A percentile compares a stretch with the other conserved stretches of the same genome.
These are phyloP conservation scores for Fusarium denticulatum DNA, from an alignment of 2,329 filamentous ascomycete species.

Conservation along the genomic window DNA sequence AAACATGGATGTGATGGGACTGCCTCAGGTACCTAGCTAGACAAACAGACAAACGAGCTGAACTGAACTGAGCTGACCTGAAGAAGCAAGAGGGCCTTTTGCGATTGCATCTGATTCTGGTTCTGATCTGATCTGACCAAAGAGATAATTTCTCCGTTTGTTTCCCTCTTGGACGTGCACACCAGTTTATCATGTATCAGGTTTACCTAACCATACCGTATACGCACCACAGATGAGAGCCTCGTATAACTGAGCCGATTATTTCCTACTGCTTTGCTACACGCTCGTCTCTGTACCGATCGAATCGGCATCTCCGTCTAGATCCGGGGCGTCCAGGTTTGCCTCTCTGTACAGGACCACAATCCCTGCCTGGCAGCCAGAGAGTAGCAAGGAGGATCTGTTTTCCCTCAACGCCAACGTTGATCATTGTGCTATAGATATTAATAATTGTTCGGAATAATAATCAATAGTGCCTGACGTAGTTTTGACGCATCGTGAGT, in stretches of 20 bases:
- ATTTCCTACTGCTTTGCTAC: background rate
- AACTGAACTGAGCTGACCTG: background rate
- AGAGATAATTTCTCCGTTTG: background rate
- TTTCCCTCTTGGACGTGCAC: background rate
- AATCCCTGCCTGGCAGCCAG: background rate
- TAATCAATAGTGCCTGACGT: conserved; percentile 19
- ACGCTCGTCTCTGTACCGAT: conserved; percentile 1
- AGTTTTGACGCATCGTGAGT: conserved; percentile 33
- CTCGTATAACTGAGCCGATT: conserved; percentile 30
- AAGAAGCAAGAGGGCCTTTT: conserved; percentile 6
- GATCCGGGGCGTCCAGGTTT: conserved; percentile 3
- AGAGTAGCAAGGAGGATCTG: background rate
- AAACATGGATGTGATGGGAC: background rate
- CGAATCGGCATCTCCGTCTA: conserved; percentile 29
- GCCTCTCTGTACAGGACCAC: background rate
- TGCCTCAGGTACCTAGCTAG: conserved; percentile 9
- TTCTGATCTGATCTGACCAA: background rate
- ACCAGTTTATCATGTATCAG: background rate
- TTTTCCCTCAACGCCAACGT: background rate
- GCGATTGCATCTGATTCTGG: background rate
- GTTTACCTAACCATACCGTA: background rate
- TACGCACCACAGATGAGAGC: conserved; percentile 12
- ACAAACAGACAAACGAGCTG: background rate
- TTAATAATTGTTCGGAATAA: background rate
- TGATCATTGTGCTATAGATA: background rate